These are phyloP conservation scores for Helichrysum umbraculigerum DNA, from an alignment of 129 eudicot species.

Conservation along the genomic window DNA sequence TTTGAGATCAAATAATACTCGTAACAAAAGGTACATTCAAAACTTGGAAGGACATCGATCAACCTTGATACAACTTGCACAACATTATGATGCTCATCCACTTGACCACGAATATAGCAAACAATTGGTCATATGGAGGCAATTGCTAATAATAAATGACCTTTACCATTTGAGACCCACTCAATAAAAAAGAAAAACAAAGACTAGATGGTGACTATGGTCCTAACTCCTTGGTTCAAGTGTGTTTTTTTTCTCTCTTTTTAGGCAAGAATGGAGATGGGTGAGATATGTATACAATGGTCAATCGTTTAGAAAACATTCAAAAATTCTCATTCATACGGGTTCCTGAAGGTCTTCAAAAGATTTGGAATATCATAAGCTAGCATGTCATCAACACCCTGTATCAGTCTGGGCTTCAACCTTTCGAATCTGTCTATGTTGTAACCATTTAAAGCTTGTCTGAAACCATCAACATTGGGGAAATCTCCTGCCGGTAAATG, in stretches of 20 bases:
- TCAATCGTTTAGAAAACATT: not conserved
- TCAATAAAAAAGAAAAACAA: constrained; percentile 12
- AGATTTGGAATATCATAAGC: constrained; percentile 91
- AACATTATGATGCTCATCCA: constrained; percentile 17
- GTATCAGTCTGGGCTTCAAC: constrained; percentile 71
- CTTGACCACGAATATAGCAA: constrained; percentile 1
- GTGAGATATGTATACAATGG: constrained; percentile 3
- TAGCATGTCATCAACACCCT: constrained; percentile 87
- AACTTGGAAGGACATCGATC: constrained; percentile 8
- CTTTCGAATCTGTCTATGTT: constrained; percentile 83
- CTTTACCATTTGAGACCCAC: constrained; percentile 25
- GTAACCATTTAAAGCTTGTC: constrained; percentile 65
- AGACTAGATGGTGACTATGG: constrained; percentile 9
- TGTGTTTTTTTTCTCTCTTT: too few relatives aligned
- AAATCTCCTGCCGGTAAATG: constrained; percentile 94
- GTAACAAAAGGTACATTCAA: not conserved
- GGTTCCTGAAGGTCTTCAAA: constrained; percentile 80
- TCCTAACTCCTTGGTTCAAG: constrained; percentile 13
- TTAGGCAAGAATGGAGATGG: constrained; percentile 8
- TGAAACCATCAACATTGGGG: constrained; percentile 70
- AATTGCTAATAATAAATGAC: constrained; percentile 23
- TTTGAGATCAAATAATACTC: too few relatives aligned
- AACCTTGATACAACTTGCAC: constrained; percentile 13
- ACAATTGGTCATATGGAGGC: constrained; percentile 22
- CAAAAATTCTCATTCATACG: constrained; percentile 50